These are phyloP conservation scores for Fusarium stilboides DNA, from an alignment of 2,329 filamentous ascomycete species.

Conservation along the genomic window DNA sequence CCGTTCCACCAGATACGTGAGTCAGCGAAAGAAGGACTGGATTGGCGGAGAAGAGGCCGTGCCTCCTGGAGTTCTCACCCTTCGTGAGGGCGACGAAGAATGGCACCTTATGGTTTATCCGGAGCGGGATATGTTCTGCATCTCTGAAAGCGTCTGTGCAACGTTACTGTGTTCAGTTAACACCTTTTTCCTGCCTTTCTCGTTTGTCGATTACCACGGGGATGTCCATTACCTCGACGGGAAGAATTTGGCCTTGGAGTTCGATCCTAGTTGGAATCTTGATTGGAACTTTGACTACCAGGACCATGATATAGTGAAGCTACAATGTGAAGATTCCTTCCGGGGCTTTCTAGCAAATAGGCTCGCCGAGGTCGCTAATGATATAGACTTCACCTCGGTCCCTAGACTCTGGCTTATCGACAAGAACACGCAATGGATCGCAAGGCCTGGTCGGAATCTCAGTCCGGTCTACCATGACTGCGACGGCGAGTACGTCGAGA, in stretches of 20 bases:
- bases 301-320: too few species aligned
- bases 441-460: accelerated
- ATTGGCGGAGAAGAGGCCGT: too few species aligned
- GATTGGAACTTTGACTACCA: background rate
- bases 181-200: too few species aligned
- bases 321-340: too few species aligned
- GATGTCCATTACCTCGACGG: background rate
- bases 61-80: background rate
- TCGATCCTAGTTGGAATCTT: background rate
- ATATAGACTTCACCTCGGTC: accelerated
- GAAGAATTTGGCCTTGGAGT: background rate
- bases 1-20: too few species aligned
- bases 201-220: background rate
- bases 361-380: accelerated
- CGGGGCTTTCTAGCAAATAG: background rate
- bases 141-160: background rate
- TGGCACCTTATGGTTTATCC: background rate
- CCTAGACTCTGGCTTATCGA: background rate
- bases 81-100: accelerated
- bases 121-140: background rate
- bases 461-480: background rate
- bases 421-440: background rate
- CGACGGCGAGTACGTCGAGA: background rate
- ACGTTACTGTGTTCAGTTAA: too few species aligned
- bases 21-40: too few species aligned